These are phyloP conservation scores for Penicillium sp. DNA, from an alignment of 2,329 filamentous ascomycete genomes.

Conservation along the genomic window DNA sequence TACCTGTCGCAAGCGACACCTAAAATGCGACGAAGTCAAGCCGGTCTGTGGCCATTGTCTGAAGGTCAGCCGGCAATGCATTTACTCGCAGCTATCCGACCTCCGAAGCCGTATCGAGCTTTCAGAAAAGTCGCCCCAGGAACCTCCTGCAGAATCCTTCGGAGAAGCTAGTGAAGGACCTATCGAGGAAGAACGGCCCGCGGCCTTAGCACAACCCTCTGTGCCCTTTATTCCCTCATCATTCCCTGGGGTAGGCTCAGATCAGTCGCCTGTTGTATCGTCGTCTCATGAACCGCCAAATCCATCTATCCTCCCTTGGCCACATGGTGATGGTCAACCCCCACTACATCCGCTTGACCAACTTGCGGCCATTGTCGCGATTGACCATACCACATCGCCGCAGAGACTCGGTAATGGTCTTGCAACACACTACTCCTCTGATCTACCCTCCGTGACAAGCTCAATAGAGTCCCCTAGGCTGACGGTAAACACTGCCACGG, in stretches of 20 bases:
- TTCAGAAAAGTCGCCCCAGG: slow-evolving; percentile 26
- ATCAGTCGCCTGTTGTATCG: slow-evolving; percentile 25
- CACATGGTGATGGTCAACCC: slow-evolving; percentile 14
- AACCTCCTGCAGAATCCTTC: slow-evolving; percentile 24
- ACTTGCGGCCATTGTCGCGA: slow-evolving; percentile 4
- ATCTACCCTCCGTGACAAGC: slow-evolving; percentile 7
- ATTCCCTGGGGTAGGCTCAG: not conserved
- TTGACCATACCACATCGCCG: not conserved
- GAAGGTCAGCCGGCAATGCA: slow-evolving; percentile 6
- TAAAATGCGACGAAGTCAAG: slow-evolving; percentile 37
- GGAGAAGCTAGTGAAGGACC: not conserved
- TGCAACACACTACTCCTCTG: not conserved
- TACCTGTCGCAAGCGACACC: slow-evolving; percentile 32
- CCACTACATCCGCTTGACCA: slow-evolving; percentile 13
- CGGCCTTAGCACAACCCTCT: not conserved
- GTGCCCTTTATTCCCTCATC: not conserved
- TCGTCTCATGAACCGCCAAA: slow-evolving; percentile 30
- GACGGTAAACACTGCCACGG: slow-evolving; percentile 34
- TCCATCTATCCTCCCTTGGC: slow-evolving; percentile 14
- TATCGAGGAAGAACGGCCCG: not conserved
- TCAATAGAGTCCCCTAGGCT: slow-evolving; percentile 17
- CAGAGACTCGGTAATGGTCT: slow-evolving; percentile 15
- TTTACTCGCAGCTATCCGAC: not conserved
- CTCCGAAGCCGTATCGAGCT: not conserved
- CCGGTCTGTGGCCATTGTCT: slow-evolving; percentile 5